Evolutionary conservation across 2,329 filamentous ascomycete species (phyloP), one percentile per base, ranked within the genome.

Genomic region (Diplocarpon rosae): DNA sequence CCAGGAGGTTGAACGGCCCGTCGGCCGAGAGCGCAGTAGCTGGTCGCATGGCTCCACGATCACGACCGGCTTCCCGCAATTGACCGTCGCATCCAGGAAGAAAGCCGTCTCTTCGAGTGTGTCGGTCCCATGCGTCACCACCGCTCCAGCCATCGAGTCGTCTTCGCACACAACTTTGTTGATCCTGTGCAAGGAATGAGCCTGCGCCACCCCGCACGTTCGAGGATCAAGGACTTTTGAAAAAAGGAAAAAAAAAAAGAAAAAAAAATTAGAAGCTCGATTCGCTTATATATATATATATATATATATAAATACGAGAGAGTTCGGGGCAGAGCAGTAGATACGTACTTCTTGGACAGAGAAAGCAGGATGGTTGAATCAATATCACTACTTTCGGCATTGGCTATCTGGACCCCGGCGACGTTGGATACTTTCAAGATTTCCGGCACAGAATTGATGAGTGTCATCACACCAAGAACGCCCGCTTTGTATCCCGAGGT

Each of bases 111-210:
- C 77, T 54, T 80, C 77, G 30, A 82, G 65, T 0, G 75, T 79
- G 54, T 83, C 78, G 8, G 78, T 82, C 38, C 78, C 78, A 53
- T 82, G 78, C 0, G 78, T 80, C 42, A 83, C 63, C 5, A 80
- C 73, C 6, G 71, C 73, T 30, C 70, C 75, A 9, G 59, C 53
- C 32, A 68, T 59, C 1, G 64, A 62, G 0, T 48, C 48, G 28
- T 58, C 57, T 7, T 49, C 37, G 45, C 54, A 57, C 29, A 60
- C 48, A 44, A 72, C 70, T 11, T 55, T 53, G 44, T 73, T 70
- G 42, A 78, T 69, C n/a, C 20, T 24, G 20, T 24, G 4, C 20
- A 7, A 24, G 20, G 20, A 24, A 24, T 24, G 3, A 24, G 20
- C 7, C 7, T 24, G 20, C 20, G 4, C 7, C 7, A 7, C 7